Evolutionary conservation across 106 monocot species (phyloP).

Genomic region (Vanilla planifolia): DNA sequence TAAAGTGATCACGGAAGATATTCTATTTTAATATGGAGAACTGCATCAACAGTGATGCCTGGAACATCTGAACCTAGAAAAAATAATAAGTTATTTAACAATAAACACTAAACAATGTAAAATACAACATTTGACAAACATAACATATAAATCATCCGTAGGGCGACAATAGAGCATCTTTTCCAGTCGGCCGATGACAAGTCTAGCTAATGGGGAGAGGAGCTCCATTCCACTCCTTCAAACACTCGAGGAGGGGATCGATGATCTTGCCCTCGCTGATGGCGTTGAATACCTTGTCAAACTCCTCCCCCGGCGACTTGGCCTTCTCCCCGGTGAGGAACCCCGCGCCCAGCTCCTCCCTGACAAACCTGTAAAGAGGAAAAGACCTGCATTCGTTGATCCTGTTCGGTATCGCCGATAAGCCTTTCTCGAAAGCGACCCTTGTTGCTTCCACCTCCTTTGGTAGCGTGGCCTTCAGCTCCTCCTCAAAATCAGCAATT

Average conservation of each 20-base stretch:
- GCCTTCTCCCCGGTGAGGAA: conserved; percentile 59
- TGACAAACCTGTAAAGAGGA: conserved; percentile 57
- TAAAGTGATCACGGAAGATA: too few relatives aligned
- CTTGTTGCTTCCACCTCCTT: conserved; percentile 55
- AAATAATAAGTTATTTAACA: too few relatives aligned
- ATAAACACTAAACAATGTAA: too few relatives aligned
- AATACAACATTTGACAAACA: too few relatives aligned
- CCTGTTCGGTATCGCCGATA: conserved; percentile 28
- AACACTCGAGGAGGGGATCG: conserved; percentile 37
- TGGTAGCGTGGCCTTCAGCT: conserved; percentile 31
- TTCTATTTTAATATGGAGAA: too few relatives aligned
- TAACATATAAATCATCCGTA: too few relatives aligned
- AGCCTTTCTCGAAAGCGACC: conserved; percentile 31
- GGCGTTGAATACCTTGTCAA: conserved; percentile 34
- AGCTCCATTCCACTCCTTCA: conserved; percentile 40
- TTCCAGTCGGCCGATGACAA: neutral
- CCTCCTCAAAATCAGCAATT: conserved; percentile 47
- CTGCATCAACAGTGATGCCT: too few relatives aligned
- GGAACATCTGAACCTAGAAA: too few relatives aligned
- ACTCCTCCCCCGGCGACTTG: conserved; percentile 60
- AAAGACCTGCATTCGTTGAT: conserved; percentile 65
- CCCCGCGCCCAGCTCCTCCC: conserved; percentile 48
- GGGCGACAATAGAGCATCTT: too few relatives aligned
- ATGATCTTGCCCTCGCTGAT: conserved; percentile 28
- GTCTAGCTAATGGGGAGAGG: conserved; percentile 32